These are phyloP conservation scores for Orbilia oligospora DNA, from an alignment of 2,329 filamentous ascomycete genomes.

Conservation along the genomic window DNA sequence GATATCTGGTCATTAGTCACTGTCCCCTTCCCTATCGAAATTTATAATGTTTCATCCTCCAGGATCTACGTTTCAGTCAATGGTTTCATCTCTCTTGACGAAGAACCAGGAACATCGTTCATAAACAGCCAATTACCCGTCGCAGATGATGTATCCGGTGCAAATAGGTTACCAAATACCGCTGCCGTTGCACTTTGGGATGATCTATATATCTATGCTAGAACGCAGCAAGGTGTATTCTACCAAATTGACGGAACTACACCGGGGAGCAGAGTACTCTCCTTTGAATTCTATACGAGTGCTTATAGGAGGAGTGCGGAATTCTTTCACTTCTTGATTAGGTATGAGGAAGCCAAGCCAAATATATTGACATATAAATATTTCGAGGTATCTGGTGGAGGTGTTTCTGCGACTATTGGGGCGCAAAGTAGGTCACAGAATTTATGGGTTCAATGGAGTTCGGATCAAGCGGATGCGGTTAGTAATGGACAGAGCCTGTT, in stretches of 20 bases:
- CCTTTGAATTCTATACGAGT: slow-evolving; percentile 58
- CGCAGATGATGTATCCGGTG: slow-evolving; percentile 8
- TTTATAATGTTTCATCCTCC: slow-evolving; percentile 44
- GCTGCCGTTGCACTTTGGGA: slow-evolving; percentile 48
- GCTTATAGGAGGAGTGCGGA: slow-evolving; percentile 39
- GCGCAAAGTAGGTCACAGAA: slow-evolving; percentile 49
- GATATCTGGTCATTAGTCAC: slow-evolving; percentile 37
- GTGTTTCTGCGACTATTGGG: slow-evolving; percentile 47
- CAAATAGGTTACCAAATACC: slow-evolving; percentile 49
- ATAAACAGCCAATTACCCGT: slow-evolving; percentile 54
- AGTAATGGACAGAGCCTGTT: slow-evolving; percentile 41
- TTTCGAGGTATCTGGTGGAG: slow-evolving; percentile 46
- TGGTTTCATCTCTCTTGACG: slow-evolving; percentile 54
- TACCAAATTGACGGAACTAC: slow-evolving; percentile 44
- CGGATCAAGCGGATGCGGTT: slow-evolving; percentile 34
- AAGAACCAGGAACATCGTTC: slow-evolving; percentile 45
- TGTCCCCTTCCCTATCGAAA: slow-evolving; percentile 43
- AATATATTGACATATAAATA: slow-evolving; percentile 43
- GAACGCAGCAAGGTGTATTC: slow-evolving; percentile 55
- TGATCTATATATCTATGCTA: slow-evolving; percentile 54
- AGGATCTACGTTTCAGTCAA: slow-evolving; percentile 52
- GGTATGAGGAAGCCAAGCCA: slow-evolving; percentile 52
- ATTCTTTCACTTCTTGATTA: slow-evolving; percentile 56
- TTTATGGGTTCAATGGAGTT: slow-evolving; percentile 52
- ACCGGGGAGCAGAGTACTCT: slow-evolving; percentile 18